These are phyloP conservation scores for Neodidymelliopsis sp. DNA, from an alignment of 2,329 filamentous ascomycete genomes.

Conservation along the genomic window DNA sequence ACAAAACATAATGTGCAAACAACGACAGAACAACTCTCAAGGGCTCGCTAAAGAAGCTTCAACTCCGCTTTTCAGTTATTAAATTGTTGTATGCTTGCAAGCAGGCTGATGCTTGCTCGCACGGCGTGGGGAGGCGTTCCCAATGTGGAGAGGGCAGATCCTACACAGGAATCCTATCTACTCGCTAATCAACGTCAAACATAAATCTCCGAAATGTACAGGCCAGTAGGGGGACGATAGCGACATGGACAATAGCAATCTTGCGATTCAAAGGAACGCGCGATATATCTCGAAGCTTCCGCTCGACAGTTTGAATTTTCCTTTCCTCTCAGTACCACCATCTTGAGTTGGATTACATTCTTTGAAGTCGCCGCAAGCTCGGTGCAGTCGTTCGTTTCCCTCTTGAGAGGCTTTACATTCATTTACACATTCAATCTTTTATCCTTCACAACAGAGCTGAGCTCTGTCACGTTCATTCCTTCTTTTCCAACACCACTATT, in stretches of 20 bases:
- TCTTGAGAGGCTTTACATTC: slow-evolving; percentile 20
- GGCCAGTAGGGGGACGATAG: slow-evolving; percentile 16
- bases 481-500: slow-evolving; percentile 1
- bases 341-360: slow-evolving; percentile 8
- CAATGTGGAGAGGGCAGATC: slow-evolving; percentile 2
- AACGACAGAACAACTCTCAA: not conserved
- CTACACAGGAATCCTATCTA: slow-evolving; percentile 4
- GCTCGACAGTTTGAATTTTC: slow-evolving; percentile 5
- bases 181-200: slow-evolving; percentile 17
- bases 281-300: slow-evolving; percentile 14
- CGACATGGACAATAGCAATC: slow-evolving; percentile 6
- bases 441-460: slow-evolving; percentile 13
- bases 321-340: slow-evolving; percentile 12
- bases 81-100: not conserved
- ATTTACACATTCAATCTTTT: slow-evolving; percentile 18
- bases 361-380: slow-evolving; percentile 20
- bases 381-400: slow-evolving; percentile 22
- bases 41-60: not conserved
- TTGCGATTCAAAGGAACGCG: slow-evolving; percentile 2
- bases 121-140: not conserved
- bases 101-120: slow-evolving; percentile 5
- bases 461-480: slow-evolving; percentile 8
- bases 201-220: slow-evolving; percentile 14
- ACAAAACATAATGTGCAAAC: slow-evolving; percentile 3
- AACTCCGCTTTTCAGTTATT: not conserved